phyloP scores from a whole-genome alignment of 768 basidiomycete genomes.

The Tylopilus vinaceipallidus region DNA sequence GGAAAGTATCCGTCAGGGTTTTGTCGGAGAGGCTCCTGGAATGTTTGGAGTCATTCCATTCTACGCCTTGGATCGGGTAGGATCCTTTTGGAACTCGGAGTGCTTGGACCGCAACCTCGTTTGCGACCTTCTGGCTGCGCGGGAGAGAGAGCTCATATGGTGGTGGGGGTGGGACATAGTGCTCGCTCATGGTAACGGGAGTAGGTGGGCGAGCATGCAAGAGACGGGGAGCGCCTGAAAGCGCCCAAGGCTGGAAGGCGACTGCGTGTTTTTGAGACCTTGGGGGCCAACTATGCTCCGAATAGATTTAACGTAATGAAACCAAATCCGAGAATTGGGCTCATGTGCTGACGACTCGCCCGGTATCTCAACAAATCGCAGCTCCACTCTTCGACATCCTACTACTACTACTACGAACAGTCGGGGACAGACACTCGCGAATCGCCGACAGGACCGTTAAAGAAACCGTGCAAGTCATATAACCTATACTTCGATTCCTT shows the following conservation, averaged over 20 bases:
- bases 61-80: slow-evolving; percentile 11
- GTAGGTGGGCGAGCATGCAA: background rate
- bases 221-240: background rate
- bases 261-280: slow-evolving; percentile 10
- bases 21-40: slow-evolving; percentile 8
- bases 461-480: background rate
- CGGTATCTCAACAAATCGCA: background rate
- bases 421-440: background rate
- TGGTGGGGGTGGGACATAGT: slow-evolving; percentile 36
- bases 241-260: slow-evolving; percentile 10
- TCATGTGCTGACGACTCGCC: background rate
- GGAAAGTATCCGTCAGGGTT: background rate
- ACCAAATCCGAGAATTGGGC: background rate
- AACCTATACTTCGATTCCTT: slow-evolving; percentile 73
- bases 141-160: slow-evolving; percentile 40
- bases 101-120: slow-evolving; percentile 7
- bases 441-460: slow-evolving; percentile 10
- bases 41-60: slow-evolving; percentile 16
- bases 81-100: slow-evolving; percentile 9
- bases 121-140: slow-evolving; percentile 52
- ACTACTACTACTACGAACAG: background rate
- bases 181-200: slow-evolving; percentile 21
- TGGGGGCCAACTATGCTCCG: background rate
- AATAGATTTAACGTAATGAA: background rate
- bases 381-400: background rate